Percentiles rank a stretch among this genome's conserved stretches.
These are phyloP conservation scores for Paramyrothecium roridum DNA, from an alignment of 2,329 filamentous ascomycete species.

Conservation along the genomic window DNA sequence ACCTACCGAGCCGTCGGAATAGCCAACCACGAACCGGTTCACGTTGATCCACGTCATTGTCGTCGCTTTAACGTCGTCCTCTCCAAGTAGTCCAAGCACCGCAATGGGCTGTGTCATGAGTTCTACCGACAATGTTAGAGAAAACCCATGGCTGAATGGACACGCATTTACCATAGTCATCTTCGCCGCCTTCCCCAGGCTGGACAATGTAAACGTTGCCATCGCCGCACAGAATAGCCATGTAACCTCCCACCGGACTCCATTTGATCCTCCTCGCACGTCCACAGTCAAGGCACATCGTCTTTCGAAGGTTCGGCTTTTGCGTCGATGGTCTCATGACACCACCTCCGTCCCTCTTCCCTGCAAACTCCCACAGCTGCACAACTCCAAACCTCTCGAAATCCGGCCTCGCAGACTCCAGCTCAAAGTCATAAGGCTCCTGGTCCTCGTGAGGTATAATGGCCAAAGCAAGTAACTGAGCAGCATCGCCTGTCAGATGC, in stretches of 20 bases:
- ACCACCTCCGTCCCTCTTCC: slow-evolving; percentile 23
- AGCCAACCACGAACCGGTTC: slow-evolving; percentile 53
- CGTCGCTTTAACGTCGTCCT: slow-evolving; percentile 46
- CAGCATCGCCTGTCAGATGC: slow-evolving; percentile 21
- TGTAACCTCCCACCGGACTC: slow-evolving; percentile 45
- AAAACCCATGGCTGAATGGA: slow-evolving; percentile 8
- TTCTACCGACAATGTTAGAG: slow-evolving; percentile 27
- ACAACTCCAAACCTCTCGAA: slow-evolving; percentile 43
- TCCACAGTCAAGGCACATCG: slow-evolving; percentile 48
- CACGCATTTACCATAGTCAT: slow-evolving; percentile 34
- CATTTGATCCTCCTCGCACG: slow-evolving; percentile 48
- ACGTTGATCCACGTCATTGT: slow-evolving; percentile 52
- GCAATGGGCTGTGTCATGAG: slow-evolving; percentile 41
- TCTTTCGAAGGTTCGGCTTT: slow-evolving; percentile 36
- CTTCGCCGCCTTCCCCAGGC: slow-evolving; percentile 26
- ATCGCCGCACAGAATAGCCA: slow-evolving; percentile 50
- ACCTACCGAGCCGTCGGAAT: slow-evolving; percentile 53
- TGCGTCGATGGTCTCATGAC: slow-evolving; percentile 28
- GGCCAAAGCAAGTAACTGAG: slow-evolving; percentile 50
- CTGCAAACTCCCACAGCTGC: slow-evolving; percentile 49
- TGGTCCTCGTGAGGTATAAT: slow-evolving; percentile 50
- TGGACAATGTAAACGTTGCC: slow-evolving; percentile 48
- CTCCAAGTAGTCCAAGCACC: slow-evolving; percentile 39
- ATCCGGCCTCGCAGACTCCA: slow-evolving; percentile 30
- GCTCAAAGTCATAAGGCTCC: slow-evolving; percentile 34